phyloP scores from a whole-genome alignment of 2,329 filamentous ascomycete species.

The Aspergillus fischeri region DNA sequence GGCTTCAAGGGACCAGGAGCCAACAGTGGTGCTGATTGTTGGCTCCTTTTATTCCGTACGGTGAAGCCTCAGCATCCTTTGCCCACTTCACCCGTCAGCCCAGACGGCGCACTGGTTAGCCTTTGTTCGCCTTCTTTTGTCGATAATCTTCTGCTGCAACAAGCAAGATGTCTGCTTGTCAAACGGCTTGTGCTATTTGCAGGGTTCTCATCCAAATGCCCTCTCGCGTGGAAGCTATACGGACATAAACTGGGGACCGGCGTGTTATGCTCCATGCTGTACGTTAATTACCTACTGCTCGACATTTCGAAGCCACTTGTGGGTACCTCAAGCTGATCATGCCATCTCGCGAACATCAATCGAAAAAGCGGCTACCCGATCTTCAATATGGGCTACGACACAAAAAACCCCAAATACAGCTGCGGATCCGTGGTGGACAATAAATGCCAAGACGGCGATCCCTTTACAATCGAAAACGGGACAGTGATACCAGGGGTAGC shows the following conservation, averaged over 20 bases:
- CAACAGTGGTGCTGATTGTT: background rate
- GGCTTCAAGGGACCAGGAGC: background rate
- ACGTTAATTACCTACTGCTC: background rate
- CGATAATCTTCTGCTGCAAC: constrained; percentile 6
- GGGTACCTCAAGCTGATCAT: background rate
- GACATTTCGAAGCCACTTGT: too few species aligned
- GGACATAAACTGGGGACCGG: constrained; percentile 10
- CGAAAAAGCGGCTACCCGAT: constrained; percentile 5
- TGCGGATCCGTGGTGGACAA: constrained; percentile 9
- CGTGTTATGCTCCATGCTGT: constrained; percentile 14
- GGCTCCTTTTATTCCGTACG: background rate
- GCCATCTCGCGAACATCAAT: constrained; percentile 1
- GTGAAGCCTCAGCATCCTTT: background rate
- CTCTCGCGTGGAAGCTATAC: constrained; percentile 15
- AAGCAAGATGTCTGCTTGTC: constrained; percentile 16
- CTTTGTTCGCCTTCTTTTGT: too few species aligned
- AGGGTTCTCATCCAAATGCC: constrained; percentile 6
- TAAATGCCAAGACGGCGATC: constrained; percentile 4
- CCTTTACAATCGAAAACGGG: constrained; percentile 9
- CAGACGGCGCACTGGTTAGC: too few species aligned
- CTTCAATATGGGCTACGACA: constrained; percentile 7
- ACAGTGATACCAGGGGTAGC: constrained; percentile 12
- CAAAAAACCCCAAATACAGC: constrained; percentile 11
- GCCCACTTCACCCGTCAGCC: background rate
- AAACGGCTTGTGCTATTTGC: constrained; percentile 17